Evolutionary conservation across 257 asterid genomes (phyloP), one percentile per base, ranked within the genome.

Genomic region (Thymus mandschuricus): DNA sequence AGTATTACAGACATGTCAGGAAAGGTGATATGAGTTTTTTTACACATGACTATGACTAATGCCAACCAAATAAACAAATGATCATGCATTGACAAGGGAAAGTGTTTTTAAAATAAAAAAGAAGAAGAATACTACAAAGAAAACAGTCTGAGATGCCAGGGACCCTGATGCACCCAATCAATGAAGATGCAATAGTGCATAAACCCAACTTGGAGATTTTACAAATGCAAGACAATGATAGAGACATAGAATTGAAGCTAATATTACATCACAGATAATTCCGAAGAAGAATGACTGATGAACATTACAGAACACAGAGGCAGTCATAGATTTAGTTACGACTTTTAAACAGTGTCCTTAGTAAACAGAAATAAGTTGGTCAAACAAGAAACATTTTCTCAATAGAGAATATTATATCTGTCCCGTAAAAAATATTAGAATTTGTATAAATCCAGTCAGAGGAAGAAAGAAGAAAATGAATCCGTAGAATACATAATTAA

Each of bases 181-280:
- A 54, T 44, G 69, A 55, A 40, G 13, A 46, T 33, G 29, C 51
- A 45, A 46, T 44, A 62, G 1, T 56, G 66, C 64, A 75, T 31
- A 30, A 49, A 55, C 34, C 62, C 72, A 52, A 63, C 44, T 5
- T 27, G 56, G 5, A 74, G 38, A 49, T 70, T 69, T 58, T 3
- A 52, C n/a, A 34, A 45, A 27, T 46, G 60, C 52, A 60, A 43
- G 13, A 41, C 28, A 41, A 62, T 41, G 29, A 7, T 12, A 35
- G 48, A 66, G 41, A 51, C 8, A 8, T n/a, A 70, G 21, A 71
- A 40, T 11, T 6, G 31, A 40, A 56, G 63, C 64, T 56, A 56
- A 57, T 3, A 33, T 60, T 28, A 28, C 64, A 50, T 43, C 55
- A 60, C 60, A 60, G 72, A 64, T 13, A 58, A 34, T 40, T 5